Evolutionary conservation across 1,284 basidiomycete species (phyloP).

Genomic region (Porodaedalea pini): DNA sequence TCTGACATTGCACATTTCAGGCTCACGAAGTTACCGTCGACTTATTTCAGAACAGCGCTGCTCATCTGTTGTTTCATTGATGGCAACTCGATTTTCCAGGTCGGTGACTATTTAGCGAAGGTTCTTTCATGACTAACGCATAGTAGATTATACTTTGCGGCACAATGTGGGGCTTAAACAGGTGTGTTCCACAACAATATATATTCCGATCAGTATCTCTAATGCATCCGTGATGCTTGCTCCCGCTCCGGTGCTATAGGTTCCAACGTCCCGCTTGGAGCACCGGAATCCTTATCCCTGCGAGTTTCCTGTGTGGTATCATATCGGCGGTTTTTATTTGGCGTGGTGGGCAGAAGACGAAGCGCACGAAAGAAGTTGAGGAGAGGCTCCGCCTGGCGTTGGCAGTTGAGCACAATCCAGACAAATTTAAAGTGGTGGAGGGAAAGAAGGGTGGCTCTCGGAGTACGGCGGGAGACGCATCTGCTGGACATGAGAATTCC

Average conservation of each 20-base stretch:
- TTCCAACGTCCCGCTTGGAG: constrained; percentile 65
- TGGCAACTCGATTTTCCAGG: constrained; percentile 80
- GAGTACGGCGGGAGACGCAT: neutral
- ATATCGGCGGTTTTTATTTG: constrained; percentile 77
- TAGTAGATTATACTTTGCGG: constrained; percentile 63
- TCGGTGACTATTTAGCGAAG: constrained; percentile 25
- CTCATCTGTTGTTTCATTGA: constrained; percentile 70
- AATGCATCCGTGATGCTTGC: constrained; percentile 3
- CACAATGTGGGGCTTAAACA: constrained; percentile 80
- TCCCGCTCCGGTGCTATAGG: constrained; percentile 28
- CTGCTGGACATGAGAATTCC: neutral
- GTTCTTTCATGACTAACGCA: constrained; percentile 6
- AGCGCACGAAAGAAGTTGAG: constrained; percentile 72
- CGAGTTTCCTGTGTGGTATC: constrained; percentile 79
- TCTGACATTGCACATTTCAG: constrained; percentile 20
- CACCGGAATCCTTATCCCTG: constrained; percentile 71
- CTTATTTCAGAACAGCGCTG: constrained; percentile 49
- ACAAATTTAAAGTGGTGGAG: constrained; percentile 9
- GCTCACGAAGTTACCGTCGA: constrained; percentile 19
- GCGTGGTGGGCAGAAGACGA: constrained; percentile 73
- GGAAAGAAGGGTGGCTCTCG: neutral
- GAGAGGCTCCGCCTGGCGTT: constrained; percentile 68
- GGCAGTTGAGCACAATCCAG: constrained; percentile 35
- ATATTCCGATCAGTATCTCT: neutral
- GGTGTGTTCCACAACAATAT: constrained; percentile 33